phyloP scores from a whole-genome alignment of 2,329 filamentous ascomycete genomes.

The Diaporthe caulivora region DNA sequence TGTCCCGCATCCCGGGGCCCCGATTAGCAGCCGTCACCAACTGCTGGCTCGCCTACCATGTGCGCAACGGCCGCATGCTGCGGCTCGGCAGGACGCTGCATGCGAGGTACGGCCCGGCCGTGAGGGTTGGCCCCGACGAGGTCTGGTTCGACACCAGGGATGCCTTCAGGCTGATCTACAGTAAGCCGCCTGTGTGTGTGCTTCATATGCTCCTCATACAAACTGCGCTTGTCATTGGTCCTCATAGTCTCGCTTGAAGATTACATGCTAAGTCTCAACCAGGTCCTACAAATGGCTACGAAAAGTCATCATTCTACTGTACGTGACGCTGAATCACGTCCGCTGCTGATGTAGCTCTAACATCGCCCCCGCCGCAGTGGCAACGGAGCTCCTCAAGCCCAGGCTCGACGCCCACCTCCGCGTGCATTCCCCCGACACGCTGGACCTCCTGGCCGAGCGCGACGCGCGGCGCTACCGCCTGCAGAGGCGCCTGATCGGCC shows the following conservation, averaged over 20 bases:
- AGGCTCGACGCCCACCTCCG: constrained; percentile 54
- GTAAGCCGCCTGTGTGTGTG: constrained; percentile 47
- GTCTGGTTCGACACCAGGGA: constrained; percentile 64
- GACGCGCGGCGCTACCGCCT: constrained; percentile 60
- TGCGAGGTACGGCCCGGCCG: constrained; percentile 59
- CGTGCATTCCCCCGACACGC: constrained; percentile 54
- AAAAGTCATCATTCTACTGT: constrained; percentile 68
- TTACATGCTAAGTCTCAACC: background rate
- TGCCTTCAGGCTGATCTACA: constrained; percentile 62
- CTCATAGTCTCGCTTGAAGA: background rate
- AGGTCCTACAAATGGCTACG: constrained; percentile 62
- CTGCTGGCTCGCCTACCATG: constrained; percentile 61
- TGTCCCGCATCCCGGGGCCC: constrained; percentile 61
- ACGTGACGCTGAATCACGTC: constrained; percentile 41
- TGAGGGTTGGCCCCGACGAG: constrained; percentile 67
- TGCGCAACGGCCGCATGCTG: constrained; percentile 57
- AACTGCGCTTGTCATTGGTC: background rate
- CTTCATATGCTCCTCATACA: background rate
- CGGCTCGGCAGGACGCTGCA: constrained; percentile 60
- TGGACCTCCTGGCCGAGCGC: constrained; percentile 65
- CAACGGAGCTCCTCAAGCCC: constrained; percentile 59
- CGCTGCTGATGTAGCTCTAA: background rate
- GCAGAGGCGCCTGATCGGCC: constrained; percentile 63
- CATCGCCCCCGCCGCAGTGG: constrained; percentile 50
- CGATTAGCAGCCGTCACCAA: constrained; percentile 60